phyloP scores from a whole-genome alignment of 148 eudicot genomes.

The Cornus controversa region DNA sequence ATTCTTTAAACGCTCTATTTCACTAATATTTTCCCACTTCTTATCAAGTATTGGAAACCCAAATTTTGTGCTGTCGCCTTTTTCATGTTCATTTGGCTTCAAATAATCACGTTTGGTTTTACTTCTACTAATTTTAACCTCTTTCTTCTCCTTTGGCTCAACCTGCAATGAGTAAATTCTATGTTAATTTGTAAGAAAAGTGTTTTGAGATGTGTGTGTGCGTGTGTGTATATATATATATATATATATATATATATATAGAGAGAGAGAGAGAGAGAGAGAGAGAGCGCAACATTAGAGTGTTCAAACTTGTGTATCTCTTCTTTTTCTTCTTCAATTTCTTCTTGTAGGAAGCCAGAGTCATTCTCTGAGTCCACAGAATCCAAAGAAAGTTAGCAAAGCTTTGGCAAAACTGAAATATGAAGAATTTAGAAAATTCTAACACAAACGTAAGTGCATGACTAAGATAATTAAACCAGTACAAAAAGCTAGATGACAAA shows the following conservation, averaged over 20 bases:
- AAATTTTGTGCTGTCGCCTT: not conserved
- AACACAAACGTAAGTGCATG: not conserved
- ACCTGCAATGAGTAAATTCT: not conserved
- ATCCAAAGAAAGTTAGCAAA: not conserved
- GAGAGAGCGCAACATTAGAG: conserved; percentile 8
- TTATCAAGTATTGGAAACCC: not conserved
- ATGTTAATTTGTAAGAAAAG: not conserved
- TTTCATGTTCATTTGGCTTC: not conserved
- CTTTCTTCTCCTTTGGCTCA: not conserved
- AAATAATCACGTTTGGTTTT: not conserved
- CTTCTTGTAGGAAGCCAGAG: not conserved
- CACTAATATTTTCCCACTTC: not conserved
- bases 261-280: too few species aligned
- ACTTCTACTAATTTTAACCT: not conserved
- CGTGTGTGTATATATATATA: too few species aligned
- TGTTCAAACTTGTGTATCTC: not conserved
- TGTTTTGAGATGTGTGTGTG: too few species aligned
- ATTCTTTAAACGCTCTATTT: not conserved
- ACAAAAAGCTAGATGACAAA: not conserved
- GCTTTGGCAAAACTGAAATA: not conserved
- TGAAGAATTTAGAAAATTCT: not conserved
- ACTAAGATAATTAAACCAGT: too few species aligned
- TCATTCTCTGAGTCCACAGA: not conserved
- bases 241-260: too few species aligned
- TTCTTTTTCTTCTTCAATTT: not conserved